Evolutionary conservation across 768 basidiomycete species (phyloP), one percentile per base, ranked within the genome.

Genomic region (Serpula lacrymans): DNA sequence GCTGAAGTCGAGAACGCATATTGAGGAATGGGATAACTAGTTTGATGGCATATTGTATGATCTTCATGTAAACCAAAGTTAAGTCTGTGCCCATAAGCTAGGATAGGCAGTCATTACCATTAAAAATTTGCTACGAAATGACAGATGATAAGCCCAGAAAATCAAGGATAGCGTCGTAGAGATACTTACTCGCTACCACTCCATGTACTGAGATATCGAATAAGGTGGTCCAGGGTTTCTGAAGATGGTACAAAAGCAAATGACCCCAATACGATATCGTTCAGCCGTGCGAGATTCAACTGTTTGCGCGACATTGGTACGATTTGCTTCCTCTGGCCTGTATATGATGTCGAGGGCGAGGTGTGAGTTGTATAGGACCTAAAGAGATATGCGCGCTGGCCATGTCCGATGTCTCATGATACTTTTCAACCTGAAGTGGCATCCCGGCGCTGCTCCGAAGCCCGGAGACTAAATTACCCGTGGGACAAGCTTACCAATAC

Each of bases 151-250:
- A 18, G 24, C 14, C 13, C 28, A 39, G 34, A 18, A 35, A 24
- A 41, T 50, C 37, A 28, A 16, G 32, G 33, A 27, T 32, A 30
- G 27, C n/a, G n/a, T n/a, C n/a, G n/a, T n/a, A n/a, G 26, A 24
- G 22, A 47, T 47, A 79, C 79, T 59, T 68, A 89, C 88, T 92
- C 89, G 77, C 78, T 88, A 20, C 88, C 88, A 58, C 79, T 83
- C 85, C 86, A 90, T 52, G 88, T 87, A 41, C 83, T 80, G 38
- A 91, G 68, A 55, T 79, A 89, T 53, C 85, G 70, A 27, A 88
- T 71, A 7, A 88, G 68, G 59, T 88, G 88, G 52, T 88, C 72
- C 31, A 91, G 58, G 5, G 72, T 78, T 46, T 80, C 70, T 6
- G 83, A 84, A 1, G 78, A 71, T 18, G 75, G 75, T 8, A 85